Evolutionary conservation across 2,329 filamentous ascomycete genomes (phyloP).

Genomic region (Colletotrichum viniferum): DNA sequence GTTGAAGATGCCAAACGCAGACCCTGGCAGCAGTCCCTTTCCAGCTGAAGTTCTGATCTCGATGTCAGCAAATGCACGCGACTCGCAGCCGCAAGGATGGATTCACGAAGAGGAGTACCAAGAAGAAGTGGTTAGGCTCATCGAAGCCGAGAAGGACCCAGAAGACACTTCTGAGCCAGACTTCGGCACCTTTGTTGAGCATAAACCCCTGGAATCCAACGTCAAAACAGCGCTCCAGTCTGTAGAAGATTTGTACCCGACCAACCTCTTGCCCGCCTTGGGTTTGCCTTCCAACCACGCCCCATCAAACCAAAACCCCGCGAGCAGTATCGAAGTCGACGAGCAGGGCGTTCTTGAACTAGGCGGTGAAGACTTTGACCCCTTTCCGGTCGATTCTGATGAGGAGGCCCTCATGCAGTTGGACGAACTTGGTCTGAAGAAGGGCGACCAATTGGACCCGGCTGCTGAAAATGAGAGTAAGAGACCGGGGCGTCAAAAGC

Average conservation of each 20-base stretch:
- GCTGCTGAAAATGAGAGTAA: neutral
- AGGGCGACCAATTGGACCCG: neutral
- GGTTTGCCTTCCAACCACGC: slow-evolving; percentile 38
- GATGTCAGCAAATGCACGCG: slow-evolving; percentile 83
- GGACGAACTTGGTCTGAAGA: neutral
- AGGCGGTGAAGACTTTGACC: slow-evolving; percentile 51
- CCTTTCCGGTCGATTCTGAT: slow-evolving; percentile 58
- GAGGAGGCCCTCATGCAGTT: slow-evolving; percentile 48
- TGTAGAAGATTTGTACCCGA: slow-evolving; percentile 84
- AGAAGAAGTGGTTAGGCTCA: slow-evolving; percentile 66
- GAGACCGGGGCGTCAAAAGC: neutral
- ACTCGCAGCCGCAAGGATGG: slow-evolving; percentile 80
- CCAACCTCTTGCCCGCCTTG: slow-evolving; percentile 59
- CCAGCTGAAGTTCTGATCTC: slow-evolving; percentile 81
- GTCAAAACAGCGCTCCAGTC: slow-evolving; percentile 84
- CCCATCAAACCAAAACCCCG: slow-evolving; percentile 32
- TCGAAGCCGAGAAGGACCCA: slow-evolving; percentile 64
- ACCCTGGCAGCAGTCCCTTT: slow-evolving; percentile 76
- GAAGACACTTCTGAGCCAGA: slow-evolving; percentile 46
- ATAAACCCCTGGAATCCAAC: slow-evolving; percentile 53
- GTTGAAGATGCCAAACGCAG: slow-evolving; percentile 67
- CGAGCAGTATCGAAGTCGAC: slow-evolving; percentile 65
- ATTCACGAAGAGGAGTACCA: slow-evolving; percentile 88
- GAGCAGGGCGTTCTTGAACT: slow-evolving; percentile 59
- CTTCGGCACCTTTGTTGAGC: slow-evolving; percentile 71